Base-by-base conservation (phyloP, 2,329 filamentous ascomycete species). In the Fusarium sacchari region DNA sequence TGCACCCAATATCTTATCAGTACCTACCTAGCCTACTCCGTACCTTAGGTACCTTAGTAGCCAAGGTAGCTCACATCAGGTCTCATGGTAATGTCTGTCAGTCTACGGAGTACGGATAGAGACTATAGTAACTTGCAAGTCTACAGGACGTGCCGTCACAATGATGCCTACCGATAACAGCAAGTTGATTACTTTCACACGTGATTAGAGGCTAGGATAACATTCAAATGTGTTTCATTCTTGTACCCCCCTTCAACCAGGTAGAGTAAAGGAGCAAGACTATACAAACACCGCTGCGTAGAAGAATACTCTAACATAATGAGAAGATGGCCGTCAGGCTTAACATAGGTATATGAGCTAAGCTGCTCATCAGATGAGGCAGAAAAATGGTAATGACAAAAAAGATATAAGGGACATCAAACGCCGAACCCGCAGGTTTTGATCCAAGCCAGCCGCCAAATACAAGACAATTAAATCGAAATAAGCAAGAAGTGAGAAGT, bases 341-440 rank as follows among this genome's bases (percentile, higher is more conserved):
- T 75, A 61, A 75, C 71, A 67, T 71, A 72, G 67, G 71, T 73
- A 73, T 69, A 72, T 73, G 75, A 75, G 71, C 74, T 71, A 72
- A 66, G 61, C 72, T 59, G 72, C 70, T 67, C 71, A 74, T 61
- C 44, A 63, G 40, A 65, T 65, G 59, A 77, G 62, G 67, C 69
- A 67, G 60, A 40, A 60, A 71, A 67, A 69, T 60, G 44, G 64
- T 73, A 67, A 66, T 49, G 64, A 60, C 59, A 71, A 68, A 56
- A 62, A 50, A 64, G 46, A 74, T 60, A 73, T 71, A 68, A 68
- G 64, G 67, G 60, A 74, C 64, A 78, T 70, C 74, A 70, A 79
- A 80, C 79, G 79, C 79, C 79, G 47, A 72, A 57, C 79, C 79
- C 79, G 68, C 69, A 77, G 71, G 74, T 79, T 80, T 80, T 79